Base-by-base conservation (phyloP, 1,139 yeast genomes). In the Yamadazyma sp. region DNA sequence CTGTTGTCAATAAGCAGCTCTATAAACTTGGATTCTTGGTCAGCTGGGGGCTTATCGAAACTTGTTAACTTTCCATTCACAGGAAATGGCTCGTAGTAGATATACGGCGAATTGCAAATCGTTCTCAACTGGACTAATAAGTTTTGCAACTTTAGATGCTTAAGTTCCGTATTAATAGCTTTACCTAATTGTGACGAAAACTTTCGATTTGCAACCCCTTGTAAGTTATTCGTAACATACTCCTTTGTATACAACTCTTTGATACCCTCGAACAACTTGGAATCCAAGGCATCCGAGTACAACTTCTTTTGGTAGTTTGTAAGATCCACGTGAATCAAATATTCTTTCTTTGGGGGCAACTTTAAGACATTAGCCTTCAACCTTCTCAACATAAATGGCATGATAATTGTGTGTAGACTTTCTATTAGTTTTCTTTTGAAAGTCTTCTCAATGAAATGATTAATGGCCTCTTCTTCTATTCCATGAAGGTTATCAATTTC, bases 261-360 rank as follows among this genome's bases (percentile, higher is more conserved):
- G 51, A 54, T 73, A 57, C 44, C 59, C 58, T 42, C 60, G 51
- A 41, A 73, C 33, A 82, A 57, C 4, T 63, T 62, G 16, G 72
- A 72, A 34, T 69, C 59, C 33, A 88, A 58, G 0, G 86, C 80
- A 36, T 72, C 77, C 36, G 70, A 62, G 56, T 89, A 88, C n/a
- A 88, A 61, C 18, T 68, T 69, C 29, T 70, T 72, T 59, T 92
- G 97, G 27, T 72, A 56, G 1, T 68, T 61, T 0, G 90, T 76
- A 43, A 92, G 58, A 2, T 84, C 78, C 5, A 88, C 78, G 56
- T 86, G 89, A 3, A 92, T 70, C 34, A 87, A 73, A 52, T 88
- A 90, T 58, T 92, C 98, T 47, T 92, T 80, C 59, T 92, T 92
- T 1, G 92, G 86, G 0, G 97, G 97, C 42, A 92, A 66, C 23